phyloP scores from a whole-genome alignment of 441 rosid genomes.

The Populus hybrid region DNA sequence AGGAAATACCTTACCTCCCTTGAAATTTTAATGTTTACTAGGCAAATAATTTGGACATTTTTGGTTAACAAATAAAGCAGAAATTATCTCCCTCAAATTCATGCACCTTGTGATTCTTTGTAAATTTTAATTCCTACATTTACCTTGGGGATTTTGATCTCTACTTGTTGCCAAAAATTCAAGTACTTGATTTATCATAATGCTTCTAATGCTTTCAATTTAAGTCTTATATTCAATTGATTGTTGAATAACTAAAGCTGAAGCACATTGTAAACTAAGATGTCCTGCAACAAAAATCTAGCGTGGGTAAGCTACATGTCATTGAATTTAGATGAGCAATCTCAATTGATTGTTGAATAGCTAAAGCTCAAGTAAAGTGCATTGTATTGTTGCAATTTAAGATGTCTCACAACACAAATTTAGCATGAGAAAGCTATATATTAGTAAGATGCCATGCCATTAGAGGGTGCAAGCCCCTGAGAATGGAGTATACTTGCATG shows the following conservation, averaged over 20 bases:
- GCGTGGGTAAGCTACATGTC: neutral
- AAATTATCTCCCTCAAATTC: neutral
- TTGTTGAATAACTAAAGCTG: neutral
- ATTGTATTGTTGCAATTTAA: neutral
- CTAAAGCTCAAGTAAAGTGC: neutral
- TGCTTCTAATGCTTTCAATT: neutral
- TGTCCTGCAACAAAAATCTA: neutral
- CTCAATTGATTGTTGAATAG: neutral
- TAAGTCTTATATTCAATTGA: neutral
- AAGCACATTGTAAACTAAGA: neutral
- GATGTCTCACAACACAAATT: neutral
- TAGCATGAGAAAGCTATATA: neutral
- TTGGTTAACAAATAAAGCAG: neutral
- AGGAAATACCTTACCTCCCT: neutral
- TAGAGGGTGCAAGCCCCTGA: neutral
- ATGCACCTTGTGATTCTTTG: neutral
- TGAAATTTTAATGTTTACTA: neutral
- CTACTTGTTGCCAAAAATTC: neutral
- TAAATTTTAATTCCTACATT: neutral
- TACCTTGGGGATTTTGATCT: neutral
- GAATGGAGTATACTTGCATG: neutral
- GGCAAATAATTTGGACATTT: neutral
- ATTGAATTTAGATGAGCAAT: neutral
- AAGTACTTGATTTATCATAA: neutral
- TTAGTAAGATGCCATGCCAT: neutral